Evolutionary conservation across 169 alveolate species (phyloP), one percentile per base, ranked within the genome.

Genomic region (Plasmodium gaboni): DNA sequence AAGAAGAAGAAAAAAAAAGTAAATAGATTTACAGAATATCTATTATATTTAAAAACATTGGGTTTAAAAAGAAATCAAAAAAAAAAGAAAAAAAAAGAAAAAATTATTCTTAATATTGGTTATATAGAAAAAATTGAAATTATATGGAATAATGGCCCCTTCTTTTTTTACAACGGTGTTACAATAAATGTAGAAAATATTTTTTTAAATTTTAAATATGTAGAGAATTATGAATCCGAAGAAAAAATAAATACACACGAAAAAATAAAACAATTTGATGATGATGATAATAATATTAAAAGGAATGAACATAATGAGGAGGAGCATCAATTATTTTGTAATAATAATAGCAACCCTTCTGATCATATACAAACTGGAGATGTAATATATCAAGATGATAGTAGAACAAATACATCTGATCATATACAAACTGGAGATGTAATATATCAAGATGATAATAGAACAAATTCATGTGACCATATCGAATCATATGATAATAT

Each of bases 161-260:
- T 4, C 7, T 51, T n/a, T 32, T 65, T 74, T 46, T 74, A 74
- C 60, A 67, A 26, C 19, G 71, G 71, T 1, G 26, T 78, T 15
- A 64, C 46, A 9, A 60, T 59, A 28, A 51, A 46, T 32, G 32
- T 78, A 19, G 89, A 78, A 78, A 78, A 64, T 32, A 51, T 78
- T 19, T 78, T 48, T 22, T 9, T 50, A 42, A 76, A 72, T 24
- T 12, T 48, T 9, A 51, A 60, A 22, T 48, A 28, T 9, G 73
- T 19, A 19, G 73, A 57, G 19, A 12, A 22, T 13, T 32, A 32
- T 32, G 44, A 32, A 53, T 6, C 32, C 12, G 24, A 5, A 0
- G 12, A n/a, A 17, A 13, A 5, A 13, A 24, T 13, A 1, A 6
- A 2, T 50, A 13, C 1, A 57, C n/a, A 7, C 2, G 38, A 24